Base-by-base conservation (phyloP, 2,329 filamentous ascomycete species). In the Pseudocercospora fijiensis region DNA sequence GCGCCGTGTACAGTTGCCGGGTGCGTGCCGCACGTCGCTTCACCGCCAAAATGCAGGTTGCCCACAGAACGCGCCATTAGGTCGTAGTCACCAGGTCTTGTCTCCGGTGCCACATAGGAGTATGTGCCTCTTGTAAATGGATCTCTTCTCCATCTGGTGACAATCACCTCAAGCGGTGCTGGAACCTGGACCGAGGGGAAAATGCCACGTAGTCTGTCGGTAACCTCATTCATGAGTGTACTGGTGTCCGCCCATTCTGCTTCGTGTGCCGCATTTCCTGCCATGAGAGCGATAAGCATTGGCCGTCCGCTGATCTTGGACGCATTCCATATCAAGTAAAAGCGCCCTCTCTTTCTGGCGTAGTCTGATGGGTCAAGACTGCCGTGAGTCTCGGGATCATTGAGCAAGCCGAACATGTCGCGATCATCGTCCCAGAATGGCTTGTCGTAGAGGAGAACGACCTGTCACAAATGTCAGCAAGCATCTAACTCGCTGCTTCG, bases 301-400 rank as follows among this genome's bases (percentile, higher is more conserved):
- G 80, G 95, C 37, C 96, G 82, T 0, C 96, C 96, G 52, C 90
- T 92, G 2, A 91, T 96, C 70, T 92, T 91, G 65, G 92, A 89
- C 60, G 92, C 92, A 72, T 99, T 98, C 86, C 96, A 98, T 86
- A 96, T 98, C 71, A 99, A 86, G 73, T 98, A 99, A 78, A 96
- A 96, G 24, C 93, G 89, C n/a, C 94, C 94, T 59, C 94, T 87
- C 65, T 87, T 88, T 3, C 84, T 81, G 4, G 87, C 82, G 73
- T 98, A 98, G 68, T 96, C 90, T 57, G 85, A 85, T 72, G 96
- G 92, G 51, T 88, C 82, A 60, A 93, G 83, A 73, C 92, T 96
- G 62, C 87, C 84, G 3, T 84, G 81, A 64, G 86, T 85, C 22
- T 84, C 81, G 2, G 93, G 88, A 69, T 91, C 88, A 62, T 93